Evolutionary conservation across 2,329 filamentous ascomycete species (phyloP).

Genomic region (Gremmenia infestans): DNA sequence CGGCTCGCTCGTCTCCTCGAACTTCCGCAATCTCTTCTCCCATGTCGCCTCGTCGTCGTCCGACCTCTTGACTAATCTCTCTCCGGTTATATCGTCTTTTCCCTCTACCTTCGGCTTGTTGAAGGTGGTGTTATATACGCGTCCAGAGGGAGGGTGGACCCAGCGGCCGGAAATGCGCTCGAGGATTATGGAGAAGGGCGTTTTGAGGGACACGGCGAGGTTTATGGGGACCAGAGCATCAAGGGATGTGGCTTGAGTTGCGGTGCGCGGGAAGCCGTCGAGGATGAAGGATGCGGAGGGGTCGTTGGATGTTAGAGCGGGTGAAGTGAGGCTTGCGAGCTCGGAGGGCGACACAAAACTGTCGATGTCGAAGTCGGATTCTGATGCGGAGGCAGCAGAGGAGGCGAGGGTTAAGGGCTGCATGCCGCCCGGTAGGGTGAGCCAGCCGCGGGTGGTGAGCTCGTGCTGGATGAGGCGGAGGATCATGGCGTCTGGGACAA

Average conservation of each 20-base stretch:
- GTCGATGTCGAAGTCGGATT: constrained; percentile 29
- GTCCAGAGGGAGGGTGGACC: constrained; percentile 86
- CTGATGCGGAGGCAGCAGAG: constrained; percentile 32
- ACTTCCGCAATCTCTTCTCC: constrained; percentile 72
- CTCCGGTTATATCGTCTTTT: constrained; percentile 85
- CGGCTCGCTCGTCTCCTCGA: constrained; percentile 80
- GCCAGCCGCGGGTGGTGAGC: constrained; percentile 80
- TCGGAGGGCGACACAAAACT: constrained; percentile 26
- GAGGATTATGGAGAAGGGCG: constrained; percentile 80
- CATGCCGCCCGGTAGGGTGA: constrained; percentile 45
- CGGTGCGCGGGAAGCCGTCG: constrained; percentile 91
- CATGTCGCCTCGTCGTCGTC: constrained; percentile 89
- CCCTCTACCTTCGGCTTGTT: constrained; percentile 78
- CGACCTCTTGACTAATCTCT: constrained; percentile 71
- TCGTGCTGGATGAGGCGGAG: constrained; percentile 89
- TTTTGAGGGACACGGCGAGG: constrained; percentile 80
- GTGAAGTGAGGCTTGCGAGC: constrained; percentile 33
- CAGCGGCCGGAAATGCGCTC: constrained; percentile 86
- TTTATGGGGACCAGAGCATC: constrained; percentile 89
- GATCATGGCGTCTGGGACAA: constrained; percentile 92
- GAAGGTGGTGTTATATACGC: constrained; percentile 94
- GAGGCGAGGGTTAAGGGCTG: constrained; percentile 31
- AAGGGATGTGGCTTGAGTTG: constrained; percentile 69
- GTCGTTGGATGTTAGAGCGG: constrained; percentile 53
- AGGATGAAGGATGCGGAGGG: constrained; percentile 87